These are phyloP conservation scores for Pseudonitzschia delicatissima DNA, from an alignment of 108 stramenopile species.

Conservation along the genomic window DNA sequence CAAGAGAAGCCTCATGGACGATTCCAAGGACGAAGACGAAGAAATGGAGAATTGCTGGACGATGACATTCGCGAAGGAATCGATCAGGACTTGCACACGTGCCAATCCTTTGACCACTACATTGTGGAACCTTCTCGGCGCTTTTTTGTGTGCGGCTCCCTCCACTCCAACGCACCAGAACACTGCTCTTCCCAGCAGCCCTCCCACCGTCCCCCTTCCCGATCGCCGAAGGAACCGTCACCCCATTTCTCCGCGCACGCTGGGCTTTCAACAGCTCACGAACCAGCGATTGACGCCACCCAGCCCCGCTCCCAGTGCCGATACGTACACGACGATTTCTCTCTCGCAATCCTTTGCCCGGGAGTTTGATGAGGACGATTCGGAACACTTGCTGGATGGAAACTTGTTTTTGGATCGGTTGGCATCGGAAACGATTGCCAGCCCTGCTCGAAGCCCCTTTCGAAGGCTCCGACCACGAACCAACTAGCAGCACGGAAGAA, in stretches of 20 bases:
- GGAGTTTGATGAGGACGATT: slow-evolving; percentile 4
- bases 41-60: neutral
- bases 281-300: neutral
- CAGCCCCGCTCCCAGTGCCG: slow-evolving; percentile 4
- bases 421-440: neutral
- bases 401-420: neutral
- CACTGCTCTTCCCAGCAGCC: too few species aligned
- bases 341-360: neutral
- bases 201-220: too few species aligned
- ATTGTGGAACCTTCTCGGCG: too few species aligned
- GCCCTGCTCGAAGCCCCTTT: neutral
- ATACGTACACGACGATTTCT: slow-evolving; percentile 12
- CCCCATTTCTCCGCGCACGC: too few species aligned
- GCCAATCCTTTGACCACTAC: neutral
- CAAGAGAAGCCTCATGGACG: neutral
- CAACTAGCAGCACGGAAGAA: neutral
- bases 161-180: too few species aligned
- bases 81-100: neutral
- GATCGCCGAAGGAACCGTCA: too few species aligned
- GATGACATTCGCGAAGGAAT: neutral
- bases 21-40: neutral
- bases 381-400: neutral
- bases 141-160: too few species aligned
- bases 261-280: too few species aligned
- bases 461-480: neutral